Percentiles rank a stretch among this genome's conserved stretches.
Conservation (phyloP, 306 rosid species). For the Hippophae rhamnoides region DNA sequence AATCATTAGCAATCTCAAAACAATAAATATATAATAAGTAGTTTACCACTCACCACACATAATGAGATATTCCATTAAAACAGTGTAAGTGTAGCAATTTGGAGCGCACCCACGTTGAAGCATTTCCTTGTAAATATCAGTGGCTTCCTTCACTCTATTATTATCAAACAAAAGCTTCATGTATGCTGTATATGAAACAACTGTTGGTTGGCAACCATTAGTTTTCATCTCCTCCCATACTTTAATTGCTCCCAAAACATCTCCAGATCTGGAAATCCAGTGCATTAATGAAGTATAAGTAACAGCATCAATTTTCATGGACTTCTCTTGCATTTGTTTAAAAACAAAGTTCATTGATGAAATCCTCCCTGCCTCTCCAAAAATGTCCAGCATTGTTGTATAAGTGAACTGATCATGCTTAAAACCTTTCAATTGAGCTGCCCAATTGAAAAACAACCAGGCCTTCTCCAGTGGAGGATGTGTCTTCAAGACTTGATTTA, state of each 20-base stretch:
- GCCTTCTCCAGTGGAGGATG: slow-evolving; percentile 93
- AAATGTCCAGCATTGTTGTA: slow-evolving; percentile 76
- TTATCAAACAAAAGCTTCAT: slow-evolving; percentile 51
- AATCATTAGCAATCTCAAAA: neutral
- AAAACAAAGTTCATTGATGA: slow-evolving; percentile 69
- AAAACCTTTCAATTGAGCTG: slow-evolving; percentile 36
- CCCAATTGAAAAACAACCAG: slow-evolving; percentile 82
- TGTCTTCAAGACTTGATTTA: slow-evolving; percentile 63
- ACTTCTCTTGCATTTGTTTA: slow-evolving; percentile 59
- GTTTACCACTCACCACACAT: slow-evolving; percentile 43
- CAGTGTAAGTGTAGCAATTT: slow-evolving; percentile 62
- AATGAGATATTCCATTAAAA: slow-evolving; percentile 64
- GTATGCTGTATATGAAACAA: slow-evolving; percentile 71
- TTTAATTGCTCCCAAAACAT: slow-evolving; percentile 49
- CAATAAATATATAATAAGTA: neutral
- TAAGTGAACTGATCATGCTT: slow-evolving; percentile 78
- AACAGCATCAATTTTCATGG: slow-evolving; percentile 49
- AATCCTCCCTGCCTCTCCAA: slow-evolving; percentile 86
- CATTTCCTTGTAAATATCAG: slow-evolving; percentile 61
- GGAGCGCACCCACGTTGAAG: slow-evolving; percentile 44
- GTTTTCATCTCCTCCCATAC: slow-evolving; percentile 71
- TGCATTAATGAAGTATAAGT: slow-evolving; percentile 81
- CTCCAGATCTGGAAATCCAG: slow-evolving; percentile 59
- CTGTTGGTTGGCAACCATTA: slow-evolving; percentile 45
- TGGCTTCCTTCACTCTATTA: slow-evolving; percentile 44